phyloP scores from a whole-genome alignment of 306 rosid species.

The Vigna mungo region DNA sequence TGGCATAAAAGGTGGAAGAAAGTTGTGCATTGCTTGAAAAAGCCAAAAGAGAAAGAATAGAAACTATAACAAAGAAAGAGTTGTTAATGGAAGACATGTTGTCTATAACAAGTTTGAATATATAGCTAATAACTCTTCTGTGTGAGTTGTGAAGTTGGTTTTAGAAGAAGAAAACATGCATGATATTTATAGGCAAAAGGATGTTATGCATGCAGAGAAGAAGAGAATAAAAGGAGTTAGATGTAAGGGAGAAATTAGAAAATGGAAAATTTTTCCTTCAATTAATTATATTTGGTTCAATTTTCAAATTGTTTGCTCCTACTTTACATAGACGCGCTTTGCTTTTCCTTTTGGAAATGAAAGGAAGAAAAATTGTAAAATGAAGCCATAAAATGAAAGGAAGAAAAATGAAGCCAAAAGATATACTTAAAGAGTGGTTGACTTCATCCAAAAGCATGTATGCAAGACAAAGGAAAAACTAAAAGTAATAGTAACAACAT shows the following conservation, averaged over 20 bases:
- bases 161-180: constrained; percentile 10
- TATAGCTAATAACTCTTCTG: background rate
- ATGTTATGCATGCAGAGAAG: constrained; percentile 17
- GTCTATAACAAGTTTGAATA: background rate
- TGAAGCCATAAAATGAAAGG: no score
- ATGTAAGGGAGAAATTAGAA: background rate
- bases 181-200: constrained; percentile 32
- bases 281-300: background rate
- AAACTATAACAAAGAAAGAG: constrained; percentile 23
- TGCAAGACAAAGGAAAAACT: background rate
- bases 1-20: constrained; percentile 58
- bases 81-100: constrained; percentile 46
- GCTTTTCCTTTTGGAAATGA: background rate
- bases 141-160: constrained; percentile 24
- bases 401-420: no score
- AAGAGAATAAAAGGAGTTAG: background rate
- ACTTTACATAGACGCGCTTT: constrained; percentile 35
- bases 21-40: constrained; percentile 65
- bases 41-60: constrained; percentile 44
- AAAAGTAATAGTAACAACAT: no score
- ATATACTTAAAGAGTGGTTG: constrained; percentile 21
- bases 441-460: constrained; percentile 21
- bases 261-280: background rate
- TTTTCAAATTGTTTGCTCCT: constrained; percentile 49
- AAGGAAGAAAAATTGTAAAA: background rate